phyloP scores from a whole-genome alignment of 306 rosid species.

The peach (Prunus persica) region Prunus_persica_NCBIv2 NC_034011.1:4840001-4840500 shows the following conservation, averaged over 20 bases:
- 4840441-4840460: conserved; percentile 82
- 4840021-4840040: background rate
- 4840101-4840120: conserved; percentile 42
- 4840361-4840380: conserved; percentile 40
- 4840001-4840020: background rate
- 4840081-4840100: conserved; percentile 51
- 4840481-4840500: conserved; percentile 21
- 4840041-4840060: background rate
- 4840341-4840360: conserved; percentile 77
- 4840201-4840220: conserved; percentile 24
- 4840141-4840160: conserved; percentile 34
- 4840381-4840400: background rate
- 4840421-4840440: conserved; percentile 60
- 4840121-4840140: conserved; percentile 37
- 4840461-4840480: conserved; percentile 59
- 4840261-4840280: conserved; percentile 35
- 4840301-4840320: conserved; percentile 28
- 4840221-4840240: conserved; percentile 23
- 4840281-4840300: conserved; percentile 37
- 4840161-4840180: conserved; percentile 34
- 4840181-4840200: conserved; percentile 33
- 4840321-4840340: conserved; percentile 64
- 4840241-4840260: conserved; percentile 3
- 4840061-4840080: conserved; percentile 19
- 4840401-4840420: conserved; percentile 26